Conservation (phyloP, 1,284 basidiomycete species). For the Moesziomyces sp. region DNA sequence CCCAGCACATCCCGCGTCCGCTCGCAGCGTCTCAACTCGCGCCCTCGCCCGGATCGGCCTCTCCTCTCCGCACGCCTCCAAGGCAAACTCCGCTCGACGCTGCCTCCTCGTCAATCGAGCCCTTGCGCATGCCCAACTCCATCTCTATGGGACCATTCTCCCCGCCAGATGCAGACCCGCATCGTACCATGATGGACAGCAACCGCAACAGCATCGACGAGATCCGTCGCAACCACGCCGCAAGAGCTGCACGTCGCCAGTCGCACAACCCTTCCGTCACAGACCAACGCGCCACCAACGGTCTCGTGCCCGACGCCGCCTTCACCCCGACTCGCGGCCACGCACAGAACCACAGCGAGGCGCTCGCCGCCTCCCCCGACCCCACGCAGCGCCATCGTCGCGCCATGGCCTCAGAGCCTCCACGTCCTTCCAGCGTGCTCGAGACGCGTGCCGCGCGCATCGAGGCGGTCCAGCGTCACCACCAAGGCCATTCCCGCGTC, state of each 20-base stretch:
- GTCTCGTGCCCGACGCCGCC: conserved; percentile 21
- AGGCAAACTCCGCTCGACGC: conserved; percentile 12
- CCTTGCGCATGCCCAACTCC: conserved; percentile 23
- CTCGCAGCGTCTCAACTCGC: conserved; percentile 10
- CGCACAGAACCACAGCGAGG: conserved; percentile 29
- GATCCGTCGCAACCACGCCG: conserved; percentile 57
- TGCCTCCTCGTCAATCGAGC: conserved; percentile 8
- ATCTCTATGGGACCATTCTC: conserved; percentile 40
- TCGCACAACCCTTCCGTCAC: conserved; percentile 19
- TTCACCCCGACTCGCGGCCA: conserved; percentile 25
- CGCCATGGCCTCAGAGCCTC: conserved; percentile 41
- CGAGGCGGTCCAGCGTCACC: conserved; percentile 38
- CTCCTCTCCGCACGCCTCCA: conserved; percentile 26
- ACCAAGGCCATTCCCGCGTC: conserved; percentile 23
- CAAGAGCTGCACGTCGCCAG: conserved; percentile 41
- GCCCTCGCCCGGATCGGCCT: conserved; percentile 10
- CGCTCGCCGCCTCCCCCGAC: conserved; percentile 19
- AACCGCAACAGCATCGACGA: conserved; percentile 60
- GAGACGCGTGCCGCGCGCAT: conserved; percentile 42
- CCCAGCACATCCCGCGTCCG: conserved; percentile 57
- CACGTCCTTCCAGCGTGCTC: conserved; percentile 52
- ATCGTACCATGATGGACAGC: conserved; percentile 54
- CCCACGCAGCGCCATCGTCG: conserved; percentile 32
- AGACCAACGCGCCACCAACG: conserved; percentile 18
- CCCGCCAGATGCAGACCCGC: conserved; percentile 50